Percentiles rank a stretch among this genome's conserved stretches.
These are phyloP conservation scores for Fraxinus sp. DNA, from an alignment of 305 asterid species.

Conservation along the genomic window DNA sequence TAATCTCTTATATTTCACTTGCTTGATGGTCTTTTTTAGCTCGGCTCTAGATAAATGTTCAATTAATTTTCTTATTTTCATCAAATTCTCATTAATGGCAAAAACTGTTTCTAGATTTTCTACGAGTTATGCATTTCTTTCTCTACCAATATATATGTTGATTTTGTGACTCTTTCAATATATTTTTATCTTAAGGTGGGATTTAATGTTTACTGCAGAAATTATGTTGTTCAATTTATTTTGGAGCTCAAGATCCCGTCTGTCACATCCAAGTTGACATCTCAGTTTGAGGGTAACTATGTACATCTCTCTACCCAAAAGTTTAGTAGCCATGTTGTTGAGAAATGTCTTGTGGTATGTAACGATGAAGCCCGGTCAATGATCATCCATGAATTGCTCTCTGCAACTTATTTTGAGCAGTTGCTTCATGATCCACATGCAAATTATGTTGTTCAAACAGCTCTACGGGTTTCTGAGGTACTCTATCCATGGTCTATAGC, in stretches of 20 bases:
- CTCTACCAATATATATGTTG: neutral
- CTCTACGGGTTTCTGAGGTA: conserved; percentile 79
- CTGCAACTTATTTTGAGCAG: conserved; percentile 69
- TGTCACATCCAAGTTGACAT: conserved; percentile 49
- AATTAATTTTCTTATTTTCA: neutral
- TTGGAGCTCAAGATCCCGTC: conserved; percentile 71
- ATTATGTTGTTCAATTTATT: conserved; percentile 80
- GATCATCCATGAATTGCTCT: conserved; percentile 70
- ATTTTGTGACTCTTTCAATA: neutral
- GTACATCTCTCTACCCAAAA: conserved; percentile 73
- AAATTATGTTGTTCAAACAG: conserved; percentile 84
- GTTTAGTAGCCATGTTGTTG: conserved; percentile 92
- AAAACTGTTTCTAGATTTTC: neutral
- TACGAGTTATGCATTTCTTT: neutral
- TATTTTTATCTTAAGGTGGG: neutral
- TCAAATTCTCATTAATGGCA: neutral
- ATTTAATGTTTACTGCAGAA: conserved; percentile 45
- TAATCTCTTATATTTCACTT: neutral
- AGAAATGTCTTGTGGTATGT: conserved; percentile 61
- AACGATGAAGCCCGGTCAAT: conserved; percentile 52
- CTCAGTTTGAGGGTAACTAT: conserved; percentile 70
- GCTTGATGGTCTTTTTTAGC: neutral
- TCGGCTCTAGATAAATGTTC: neutral
- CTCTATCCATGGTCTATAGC: conserved; percentile 1
- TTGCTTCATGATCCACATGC: conserved; percentile 96